Evolutionary conservation across 371 early-diverging fungal genomes (phyloP).

Genomic region (Syncephalastrum contaminatum): DNA sequence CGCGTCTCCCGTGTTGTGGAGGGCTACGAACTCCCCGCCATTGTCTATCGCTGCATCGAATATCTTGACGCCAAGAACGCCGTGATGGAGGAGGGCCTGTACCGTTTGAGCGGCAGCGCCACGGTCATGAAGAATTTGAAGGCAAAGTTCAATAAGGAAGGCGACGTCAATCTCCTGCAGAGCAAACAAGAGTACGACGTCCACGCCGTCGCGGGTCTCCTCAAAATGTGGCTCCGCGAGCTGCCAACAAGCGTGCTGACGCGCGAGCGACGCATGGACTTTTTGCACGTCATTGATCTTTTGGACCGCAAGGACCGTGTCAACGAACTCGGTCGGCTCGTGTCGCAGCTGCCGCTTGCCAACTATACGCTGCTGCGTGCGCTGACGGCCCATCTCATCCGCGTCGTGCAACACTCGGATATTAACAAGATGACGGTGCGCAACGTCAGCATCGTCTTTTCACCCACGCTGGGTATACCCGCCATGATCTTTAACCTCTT

Average conservation of each 20-base stretch:
- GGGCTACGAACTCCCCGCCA: slow-evolving; percentile 81
- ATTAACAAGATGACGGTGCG: slow-evolving; percentile 75
- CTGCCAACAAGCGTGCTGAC: slow-evolving; percentile 78
- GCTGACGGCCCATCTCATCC: slow-evolving; percentile 63
- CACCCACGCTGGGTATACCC: slow-evolving; percentile 71
- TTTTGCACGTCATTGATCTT: slow-evolving; percentile 67
- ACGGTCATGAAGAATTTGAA: slow-evolving; percentile 71
- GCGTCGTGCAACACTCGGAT: slow-evolving; percentile 60
- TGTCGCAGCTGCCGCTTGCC: slow-evolving; percentile 54
- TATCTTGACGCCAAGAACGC: slow-evolving; percentile 86
- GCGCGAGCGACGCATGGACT: slow-evolving; percentile 63
- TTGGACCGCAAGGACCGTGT: slow-evolving; percentile 61
- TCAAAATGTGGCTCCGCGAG: slow-evolving; percentile 84
- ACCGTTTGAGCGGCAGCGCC: slow-evolving; percentile 84
- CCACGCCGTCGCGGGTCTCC: slow-evolving; percentile 82
- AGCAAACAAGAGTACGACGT: slow-evolving; percentile 64
- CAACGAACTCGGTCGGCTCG: slow-evolving; percentile 56
- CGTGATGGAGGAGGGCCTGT: slow-evolving; percentile 90
- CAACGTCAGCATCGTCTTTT: slow-evolving; percentile 76
- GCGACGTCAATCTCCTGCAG: slow-evolving; percentile 62
- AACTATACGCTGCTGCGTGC: slow-evolving; percentile 65
- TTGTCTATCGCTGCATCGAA: slow-evolving; percentile 94
- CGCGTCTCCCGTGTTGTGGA: slow-evolving; percentile 65
- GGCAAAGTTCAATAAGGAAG: slow-evolving; percentile 76
- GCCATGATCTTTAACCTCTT: slow-evolving; percentile 68